Evolutionary conservation across 2,329 filamentous ascomycete genomes (phyloP).

Genomic region (Apiospora malaysiana): DNA sequence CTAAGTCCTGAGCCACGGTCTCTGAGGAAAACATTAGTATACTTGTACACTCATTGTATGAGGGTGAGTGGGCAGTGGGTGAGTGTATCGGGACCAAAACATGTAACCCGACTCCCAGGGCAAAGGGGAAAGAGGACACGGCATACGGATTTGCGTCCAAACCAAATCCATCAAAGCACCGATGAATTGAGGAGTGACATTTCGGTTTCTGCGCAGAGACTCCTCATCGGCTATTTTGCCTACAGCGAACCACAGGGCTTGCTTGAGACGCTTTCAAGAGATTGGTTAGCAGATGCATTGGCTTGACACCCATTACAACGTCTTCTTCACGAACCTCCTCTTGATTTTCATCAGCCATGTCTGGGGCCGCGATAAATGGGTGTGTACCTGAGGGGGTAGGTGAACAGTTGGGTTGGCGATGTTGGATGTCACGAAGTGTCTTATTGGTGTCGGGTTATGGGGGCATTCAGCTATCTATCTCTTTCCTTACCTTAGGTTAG

Average conservation of each 20-base stretch:
- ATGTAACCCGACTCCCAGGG: neutral
- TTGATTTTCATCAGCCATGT: conserved; percentile 40
- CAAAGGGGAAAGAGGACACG: neutral
- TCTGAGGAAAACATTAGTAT: conserved; percentile 45
- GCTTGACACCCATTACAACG: neutral
- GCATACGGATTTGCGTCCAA: conserved; percentile 75
- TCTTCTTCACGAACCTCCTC: conserved; percentile 38
- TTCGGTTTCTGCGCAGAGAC: conserved; percentile 73
- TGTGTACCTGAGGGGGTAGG: neutral
- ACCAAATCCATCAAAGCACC: conserved; percentile 77
- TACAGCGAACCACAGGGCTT: conserved; percentile 82
- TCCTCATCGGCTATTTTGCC: conserved; percentile 91
- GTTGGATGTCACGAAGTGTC: neutral
- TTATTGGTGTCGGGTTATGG: neutral
- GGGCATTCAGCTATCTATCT: no score
- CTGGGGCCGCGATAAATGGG: neutral
- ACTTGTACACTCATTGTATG: neutral
- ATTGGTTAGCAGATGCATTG: conserved; percentile 1
- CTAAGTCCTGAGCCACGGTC: conserved; percentile 61
- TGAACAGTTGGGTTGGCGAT: neutral
- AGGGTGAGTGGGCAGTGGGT: neutral
- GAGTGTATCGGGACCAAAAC: neutral
- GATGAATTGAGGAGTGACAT: conserved; percentile 92
- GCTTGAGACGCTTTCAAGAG: conserved; percentile 72
- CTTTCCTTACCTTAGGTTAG: neutral